Conservation (phyloP, 2,329 filamentous ascomycete species). For the Aspergillus oerlinghausenensis region DNA sequence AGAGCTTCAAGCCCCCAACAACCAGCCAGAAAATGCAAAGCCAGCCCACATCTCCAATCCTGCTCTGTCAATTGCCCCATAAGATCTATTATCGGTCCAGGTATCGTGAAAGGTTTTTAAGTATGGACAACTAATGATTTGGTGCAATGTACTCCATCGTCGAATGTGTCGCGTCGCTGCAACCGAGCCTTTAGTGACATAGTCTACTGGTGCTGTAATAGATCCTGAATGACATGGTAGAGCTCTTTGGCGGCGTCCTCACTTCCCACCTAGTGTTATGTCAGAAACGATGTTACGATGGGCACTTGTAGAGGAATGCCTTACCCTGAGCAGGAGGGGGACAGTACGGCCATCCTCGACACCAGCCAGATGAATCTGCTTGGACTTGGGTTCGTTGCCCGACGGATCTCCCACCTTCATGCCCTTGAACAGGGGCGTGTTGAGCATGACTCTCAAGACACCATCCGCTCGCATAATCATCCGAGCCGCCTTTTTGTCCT, state of each 20-base stretch:
- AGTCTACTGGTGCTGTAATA: conserved; percentile 24
- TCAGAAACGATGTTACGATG: conserved; percentile 2
- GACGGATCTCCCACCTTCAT: conserved; percentile 69
- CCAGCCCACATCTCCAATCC: neutral
- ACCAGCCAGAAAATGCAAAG: neutral
- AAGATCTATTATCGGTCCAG: neutral
- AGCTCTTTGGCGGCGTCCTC: conserved; percentile 45
- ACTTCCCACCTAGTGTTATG: conserved; percentile 32
- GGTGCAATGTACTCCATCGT: neutral
- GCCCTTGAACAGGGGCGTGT: conserved; percentile 72
- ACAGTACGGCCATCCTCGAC: conserved; percentile 51
- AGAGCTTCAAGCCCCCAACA: neutral
- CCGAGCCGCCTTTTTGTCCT: conserved; percentile 54
- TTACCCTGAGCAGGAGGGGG: conserved; percentile 55
- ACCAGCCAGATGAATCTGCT: conserved; percentile 62
- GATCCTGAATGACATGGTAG: conserved; percentile 40
- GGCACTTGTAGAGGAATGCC: conserved; percentile 7
- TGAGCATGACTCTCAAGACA: conserved; percentile 79
- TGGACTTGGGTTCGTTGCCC: conserved; percentile 63
- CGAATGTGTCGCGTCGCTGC: neutral
- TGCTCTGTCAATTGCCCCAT: neutral
- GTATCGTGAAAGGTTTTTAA: neutral
- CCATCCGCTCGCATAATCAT: conserved; percentile 90
- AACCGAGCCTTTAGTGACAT: neutral
- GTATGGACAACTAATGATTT: neutral